Base-by-base conservation (phyloP, 2,329 filamentous ascomycete species). In the Xylaria sp. region DNA sequence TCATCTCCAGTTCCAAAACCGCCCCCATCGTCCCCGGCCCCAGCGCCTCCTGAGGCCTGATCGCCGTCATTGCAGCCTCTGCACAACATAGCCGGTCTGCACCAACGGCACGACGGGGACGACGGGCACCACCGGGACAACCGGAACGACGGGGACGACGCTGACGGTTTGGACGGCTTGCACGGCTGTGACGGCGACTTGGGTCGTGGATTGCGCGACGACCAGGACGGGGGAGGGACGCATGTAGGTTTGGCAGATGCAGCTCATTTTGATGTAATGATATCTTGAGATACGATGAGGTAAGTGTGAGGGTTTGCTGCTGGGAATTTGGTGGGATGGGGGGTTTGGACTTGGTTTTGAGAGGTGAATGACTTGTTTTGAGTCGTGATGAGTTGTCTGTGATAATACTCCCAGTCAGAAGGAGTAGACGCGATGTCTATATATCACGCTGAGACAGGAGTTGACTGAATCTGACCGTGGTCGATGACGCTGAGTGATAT, bases 71-170 rank as follows among this genome's bases (percentile, higher is more conserved):
- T 54, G 50, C 53, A 42, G 52, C 39, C 54, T 58, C 39, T 47
- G 57, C 8, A 62, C 39, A n/a, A 58, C 18, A 44, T 58, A 35
- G 23, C 50, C 56, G 7, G 58, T 63, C 3, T 57, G 57, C 10
- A 13, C 39, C 50, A 62, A 49, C 3, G 23, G 23, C 23, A 30
- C 23, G 23, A 30, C 23, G 37, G 37, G 37, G 2, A 42, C 37
- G 8, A 42, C 37, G 9, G 59, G 57, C 7, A 54, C 18, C n/a
- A 61, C 10, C 2, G 54, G 52, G 4, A 46, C 10, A 5, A 34
- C 30, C 3, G 35, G 19, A 4, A 50, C 23, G 18, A 59, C 34
- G 42, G 42, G 42, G 5, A 46, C 2, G 60, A 57, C 11, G 59
- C 11, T 42, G 13, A 39, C 34, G 4, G 54, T 39, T 19, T n/a